phyloP scores from a whole-genome alignment of 1,284 basidiomycete genomes.

The Pterulicium gracile region DNA sequence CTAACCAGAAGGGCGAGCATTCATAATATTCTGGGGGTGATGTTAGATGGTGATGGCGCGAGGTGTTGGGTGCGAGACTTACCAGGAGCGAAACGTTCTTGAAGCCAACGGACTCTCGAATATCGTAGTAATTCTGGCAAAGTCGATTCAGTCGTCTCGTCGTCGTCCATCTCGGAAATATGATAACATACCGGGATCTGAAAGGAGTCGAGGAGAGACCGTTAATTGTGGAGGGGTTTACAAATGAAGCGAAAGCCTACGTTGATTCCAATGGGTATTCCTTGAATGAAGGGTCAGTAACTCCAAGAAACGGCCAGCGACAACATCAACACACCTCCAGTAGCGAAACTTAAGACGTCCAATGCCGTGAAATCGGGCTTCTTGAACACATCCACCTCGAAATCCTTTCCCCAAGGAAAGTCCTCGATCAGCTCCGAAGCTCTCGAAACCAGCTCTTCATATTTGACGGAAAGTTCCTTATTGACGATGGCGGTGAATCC shows the following conservation, averaged over 20 bases:
- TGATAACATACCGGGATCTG: not conserved
- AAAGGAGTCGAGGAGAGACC: too few relatives aligned
- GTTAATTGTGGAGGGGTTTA: too few relatives aligned
- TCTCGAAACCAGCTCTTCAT: slow-evolving; percentile 60
- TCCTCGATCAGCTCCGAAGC: slow-evolving; percentile 71
- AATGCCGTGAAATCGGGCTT: slow-evolving; percentile 83
- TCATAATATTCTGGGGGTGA: slow-evolving; percentile 61
- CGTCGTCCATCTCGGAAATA: too few relatives aligned
- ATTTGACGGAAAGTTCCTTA: slow-evolving; percentile 72
- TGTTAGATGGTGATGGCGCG: too few relatives aligned
- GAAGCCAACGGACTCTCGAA: slow-evolving; percentile 71
- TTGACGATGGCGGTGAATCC: slow-evolving; percentile 81
- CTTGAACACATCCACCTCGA: slow-evolving; percentile 74
- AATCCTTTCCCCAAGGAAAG: slow-evolving; percentile 75
- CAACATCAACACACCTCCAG: slow-evolving; percentile 40
- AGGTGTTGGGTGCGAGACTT: too few relatives aligned
- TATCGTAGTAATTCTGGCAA: slow-evolving; percentile 62
- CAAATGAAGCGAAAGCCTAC: too few relatives aligned
- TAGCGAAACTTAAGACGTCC: slow-evolving; percentile 69
- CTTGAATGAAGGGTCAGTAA: too few relatives aligned
- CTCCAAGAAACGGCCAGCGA: not conserved
- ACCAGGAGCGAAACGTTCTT: slow-evolving; percentile 69
- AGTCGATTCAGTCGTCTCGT: too few relatives aligned
- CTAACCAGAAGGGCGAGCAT: slow-evolving; percentile 71
- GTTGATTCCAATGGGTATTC: not conserved